Evolutionary conservation across 371 early-diverging fungal species (phyloP).

Genomic region (Mortierella sp.): DNA sequence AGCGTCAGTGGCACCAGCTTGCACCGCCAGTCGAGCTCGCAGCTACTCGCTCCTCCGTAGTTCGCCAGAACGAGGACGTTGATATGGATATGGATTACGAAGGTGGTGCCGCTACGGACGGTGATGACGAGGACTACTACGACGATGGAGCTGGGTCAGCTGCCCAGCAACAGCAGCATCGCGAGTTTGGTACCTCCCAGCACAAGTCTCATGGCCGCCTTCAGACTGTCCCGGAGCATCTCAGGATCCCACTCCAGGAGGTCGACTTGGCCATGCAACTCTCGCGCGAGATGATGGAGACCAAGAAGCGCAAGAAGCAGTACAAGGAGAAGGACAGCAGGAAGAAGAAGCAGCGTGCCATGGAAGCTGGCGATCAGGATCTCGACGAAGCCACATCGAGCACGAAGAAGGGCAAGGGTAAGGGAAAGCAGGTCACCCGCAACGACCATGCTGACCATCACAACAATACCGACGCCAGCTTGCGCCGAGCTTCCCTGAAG

Average conservation of each 20-base stretch:
- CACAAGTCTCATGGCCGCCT: slow-evolving; percentile 8
- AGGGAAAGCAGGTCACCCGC: background rate
- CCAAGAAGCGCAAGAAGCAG: slow-evolving; percentile 13
- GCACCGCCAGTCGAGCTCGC: slow-evolving; percentile 33
- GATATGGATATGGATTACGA: slow-evolving; percentile 12
- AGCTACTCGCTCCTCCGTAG: background rate
- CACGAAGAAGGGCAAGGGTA: background rate
- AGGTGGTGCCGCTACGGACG: slow-evolving; percentile 7
- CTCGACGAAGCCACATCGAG: background rate
- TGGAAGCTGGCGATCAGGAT: background rate
- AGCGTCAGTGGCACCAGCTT: background rate
- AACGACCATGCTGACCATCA: background rate
- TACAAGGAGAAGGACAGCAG: slow-evolving; percentile 7
- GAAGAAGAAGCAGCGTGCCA: background rate
- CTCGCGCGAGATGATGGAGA: slow-evolving; percentile 43
- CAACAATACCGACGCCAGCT: background rate
- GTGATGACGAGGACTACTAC: slow-evolving; percentile 24
- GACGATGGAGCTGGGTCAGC: slow-evolving; percentile 3
- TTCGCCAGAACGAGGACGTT: background rate
- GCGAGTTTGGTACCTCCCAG: background rate
- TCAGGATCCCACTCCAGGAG: slow-evolving; percentile 30
- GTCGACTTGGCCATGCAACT: slow-evolving; percentile 43
- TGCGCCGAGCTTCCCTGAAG: slow-evolving; percentile 18
- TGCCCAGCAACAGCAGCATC: background rate
- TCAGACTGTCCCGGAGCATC: slow-evolving; percentile 29